A percentile compares a stretch with the other conserved stretches of the same genome.
Conservation (phyloP, 2,329 filamentous ascomycete genomes). For the Zopfia rhizophila region DNA sequence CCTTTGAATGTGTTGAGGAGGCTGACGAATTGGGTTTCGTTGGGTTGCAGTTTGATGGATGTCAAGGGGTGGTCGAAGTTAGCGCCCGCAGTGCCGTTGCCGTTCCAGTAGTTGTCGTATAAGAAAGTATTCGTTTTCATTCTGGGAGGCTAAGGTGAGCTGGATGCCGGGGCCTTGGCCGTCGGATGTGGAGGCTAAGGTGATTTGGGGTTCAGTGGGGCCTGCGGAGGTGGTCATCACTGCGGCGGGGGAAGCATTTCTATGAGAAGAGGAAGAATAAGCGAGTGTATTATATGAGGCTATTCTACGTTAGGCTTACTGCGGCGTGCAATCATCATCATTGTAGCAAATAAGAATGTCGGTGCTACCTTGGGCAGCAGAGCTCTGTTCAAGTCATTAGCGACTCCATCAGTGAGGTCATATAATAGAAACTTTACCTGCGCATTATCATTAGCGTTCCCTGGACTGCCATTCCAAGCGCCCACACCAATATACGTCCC, state of each 20-base stretch:
- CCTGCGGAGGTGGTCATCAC: too few relatives aligned
- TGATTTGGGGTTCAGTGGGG: too few relatives aligned
- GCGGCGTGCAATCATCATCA: constrained; percentile 36
- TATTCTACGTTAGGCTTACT: constrained; percentile 12
- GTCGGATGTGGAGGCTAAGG: too few relatives aligned
- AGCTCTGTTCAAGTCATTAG: constrained; percentile 36
- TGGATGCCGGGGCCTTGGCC: constrained; percentile 46
- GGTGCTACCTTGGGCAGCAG: constrained; percentile 52
- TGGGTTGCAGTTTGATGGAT: constrained; percentile 44
- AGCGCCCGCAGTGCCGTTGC: constrained; percentile 50
- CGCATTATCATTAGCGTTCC: constrained; percentile 48
- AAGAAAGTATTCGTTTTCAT: constrained; percentile 51
- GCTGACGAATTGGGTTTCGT: constrained; percentile 42
- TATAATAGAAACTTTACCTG: constrained; percentile 27
- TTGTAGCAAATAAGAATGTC: constrained; percentile 53
- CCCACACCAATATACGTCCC: constrained; percentile 55
- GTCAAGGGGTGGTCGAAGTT: constrained; percentile 55
- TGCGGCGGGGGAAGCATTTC: too few relatives aligned
- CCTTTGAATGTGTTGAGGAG: constrained; percentile 45
- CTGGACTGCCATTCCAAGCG: constrained; percentile 46
- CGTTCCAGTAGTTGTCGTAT: constrained; percentile 57
- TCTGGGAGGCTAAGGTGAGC: constrained; percentile 50
- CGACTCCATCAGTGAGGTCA: not conserved
- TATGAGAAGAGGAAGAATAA: constrained; percentile 3
- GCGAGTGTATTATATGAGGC: constrained; percentile 5